phyloP scores from a whole-genome alignment of 2,329 filamentous ascomycete species.

The Drechslerella stenobrocha region DNA sequence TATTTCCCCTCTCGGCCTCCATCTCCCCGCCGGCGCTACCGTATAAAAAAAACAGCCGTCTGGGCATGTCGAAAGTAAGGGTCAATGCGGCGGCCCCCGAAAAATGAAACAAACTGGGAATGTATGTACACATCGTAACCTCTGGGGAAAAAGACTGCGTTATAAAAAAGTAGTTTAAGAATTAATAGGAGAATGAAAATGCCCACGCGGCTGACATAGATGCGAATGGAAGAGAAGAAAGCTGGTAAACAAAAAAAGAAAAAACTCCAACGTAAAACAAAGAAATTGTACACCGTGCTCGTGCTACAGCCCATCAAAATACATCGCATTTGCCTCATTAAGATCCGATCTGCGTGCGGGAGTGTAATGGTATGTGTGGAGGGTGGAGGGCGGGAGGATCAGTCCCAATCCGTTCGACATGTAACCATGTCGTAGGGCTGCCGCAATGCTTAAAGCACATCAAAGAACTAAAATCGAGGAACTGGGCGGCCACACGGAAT shows the following conservation, averaged over 20 bases:
- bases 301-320: slow-evolving; percentile 10
- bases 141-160: background rate
- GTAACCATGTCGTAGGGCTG: slow-evolving; percentile 1
- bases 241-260: background rate
- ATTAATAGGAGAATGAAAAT: background rate
- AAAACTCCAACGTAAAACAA: slow-evolving; percentile 20
- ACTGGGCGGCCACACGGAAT: background rate
- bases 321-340: slow-evolving; percentile 36
- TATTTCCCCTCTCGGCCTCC: too few species aligned
- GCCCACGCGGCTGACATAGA: slow-evolving; percentile 4
- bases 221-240: too few species aligned
- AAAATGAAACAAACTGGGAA: slow-evolving; percentile 24
- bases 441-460: background rate
- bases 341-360: slow-evolving; percentile 8
- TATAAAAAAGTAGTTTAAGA: background rate
- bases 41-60: slow-evolving; percentile 28
- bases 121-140: slow-evolving; percentile 6
- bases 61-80: too few species aligned
- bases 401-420: background rate
- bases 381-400: slow-evolving; percentile 4
- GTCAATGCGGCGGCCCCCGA: slow-evolving; percentile 39
- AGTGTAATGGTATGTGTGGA: slow-evolving; percentile 16
- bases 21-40: background rate
- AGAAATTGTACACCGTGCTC: slow-evolving; percentile 37
- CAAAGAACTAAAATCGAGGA: background rate